These are phyloP conservation scores for Lachancea kluyveri DNA, from an alignment of 805 yeast species.

Conservation along the genomic window DNA sequence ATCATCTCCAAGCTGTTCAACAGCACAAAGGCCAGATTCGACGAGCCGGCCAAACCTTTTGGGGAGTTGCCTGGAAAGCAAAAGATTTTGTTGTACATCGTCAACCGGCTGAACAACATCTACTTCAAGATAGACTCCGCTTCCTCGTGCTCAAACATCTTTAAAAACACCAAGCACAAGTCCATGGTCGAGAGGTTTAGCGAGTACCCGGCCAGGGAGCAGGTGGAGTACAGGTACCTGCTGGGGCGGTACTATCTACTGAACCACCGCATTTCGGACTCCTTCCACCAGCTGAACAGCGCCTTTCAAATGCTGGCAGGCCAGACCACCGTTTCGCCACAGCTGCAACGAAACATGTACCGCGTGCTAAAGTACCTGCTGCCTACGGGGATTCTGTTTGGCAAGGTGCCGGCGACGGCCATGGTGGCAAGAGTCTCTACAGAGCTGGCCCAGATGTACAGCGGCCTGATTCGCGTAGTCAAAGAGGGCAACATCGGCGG, in stretches of 20 bases:
- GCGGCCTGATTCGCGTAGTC: conserved; percentile 33
- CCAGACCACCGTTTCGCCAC: conserved; percentile 26
- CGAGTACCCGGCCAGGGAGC: conserved; percentile 40
- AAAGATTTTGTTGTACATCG: conserved; percentile 45
- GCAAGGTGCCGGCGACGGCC: conserved; percentile 41
- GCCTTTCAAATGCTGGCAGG: conserved; percentile 37
- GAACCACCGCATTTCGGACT: conserved; percentile 44
- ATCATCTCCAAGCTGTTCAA: conserved; percentile 54
- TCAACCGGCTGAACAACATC: conserved; percentile 47
- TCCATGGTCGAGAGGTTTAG: conserved; percentile 45
- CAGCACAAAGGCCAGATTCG: conserved; percentile 45
- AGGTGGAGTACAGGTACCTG: conserved; percentile 49
- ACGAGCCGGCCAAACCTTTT: conserved; percentile 18
- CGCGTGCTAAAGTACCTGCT: conserved; percentile 42
- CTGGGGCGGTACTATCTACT: conserved; percentile 51
- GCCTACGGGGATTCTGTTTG: conserved; percentile 49
- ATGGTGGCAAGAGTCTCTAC: conserved; percentile 20
- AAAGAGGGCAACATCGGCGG: conserved; percentile 37
- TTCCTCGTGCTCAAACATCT: conserved; percentile 30
- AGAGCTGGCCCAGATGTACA: conserved; percentile 32
- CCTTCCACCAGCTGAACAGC: conserved; percentile 50
- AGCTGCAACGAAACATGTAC: conserved; percentile 20
- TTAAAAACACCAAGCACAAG: conserved; percentile 45
- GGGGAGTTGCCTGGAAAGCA: conserved; percentile 33
- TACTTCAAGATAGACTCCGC: conserved; percentile 43